These are phyloP conservation scores for Penicillium nucicola DNA, from an alignment of 495 filamentous ascomycete genomes.

Conservation along the genomic window DNA sequence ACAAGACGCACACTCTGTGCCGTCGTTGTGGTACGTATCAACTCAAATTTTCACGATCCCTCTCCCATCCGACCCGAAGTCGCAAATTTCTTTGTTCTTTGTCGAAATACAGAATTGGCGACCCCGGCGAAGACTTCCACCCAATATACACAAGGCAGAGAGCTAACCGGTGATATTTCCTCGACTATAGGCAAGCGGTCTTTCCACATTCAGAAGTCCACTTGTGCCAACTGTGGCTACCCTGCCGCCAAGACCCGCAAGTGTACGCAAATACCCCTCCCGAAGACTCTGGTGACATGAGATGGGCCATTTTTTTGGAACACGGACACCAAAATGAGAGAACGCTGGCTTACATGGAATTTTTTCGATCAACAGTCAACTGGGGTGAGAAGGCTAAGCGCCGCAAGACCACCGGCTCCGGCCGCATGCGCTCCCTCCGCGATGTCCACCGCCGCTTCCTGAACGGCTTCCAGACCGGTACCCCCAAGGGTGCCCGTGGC, in stretches of 20 bases:
- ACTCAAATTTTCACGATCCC: constrained; percentile 14
- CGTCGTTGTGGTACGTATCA: constrained; percentile 92
- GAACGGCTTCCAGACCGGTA: constrained; percentile 93
- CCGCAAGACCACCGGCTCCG: constrained; percentile 97
- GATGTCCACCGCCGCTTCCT: constrained; percentile 83
- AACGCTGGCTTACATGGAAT: constrained; percentile 30
- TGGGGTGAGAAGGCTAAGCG: constrained; percentile 99
- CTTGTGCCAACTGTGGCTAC: constrained; percentile 96
- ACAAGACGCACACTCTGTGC: constrained; percentile 99
- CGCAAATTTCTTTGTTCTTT: constrained; percentile 23
- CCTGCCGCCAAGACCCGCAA: constrained; percentile 93
- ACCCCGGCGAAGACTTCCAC: constrained; percentile 9
- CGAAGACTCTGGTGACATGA: constrained; percentile 11
- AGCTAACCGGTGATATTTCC: constrained; percentile 33
- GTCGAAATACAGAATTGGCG: constrained; percentile 16
- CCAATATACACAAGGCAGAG: constrained; percentile 1
- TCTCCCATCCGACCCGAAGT: constrained; percentile 17
- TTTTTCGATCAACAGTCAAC: constrained; percentile 66
- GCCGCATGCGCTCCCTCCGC: constrained; percentile 90
- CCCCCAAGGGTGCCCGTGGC: constrained; percentile 81
- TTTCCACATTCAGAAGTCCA: constrained; percentile 99
- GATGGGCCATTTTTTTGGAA: constrained; percentile 8
- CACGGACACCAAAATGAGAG: constrained; percentile 2
- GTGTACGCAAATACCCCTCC: constrained; percentile 69
- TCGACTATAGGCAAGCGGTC: constrained; percentile 74